Evolutionary conservation across 352 stramenopile species (phyloP).

Genomic region (Pythium biforme): DNA sequence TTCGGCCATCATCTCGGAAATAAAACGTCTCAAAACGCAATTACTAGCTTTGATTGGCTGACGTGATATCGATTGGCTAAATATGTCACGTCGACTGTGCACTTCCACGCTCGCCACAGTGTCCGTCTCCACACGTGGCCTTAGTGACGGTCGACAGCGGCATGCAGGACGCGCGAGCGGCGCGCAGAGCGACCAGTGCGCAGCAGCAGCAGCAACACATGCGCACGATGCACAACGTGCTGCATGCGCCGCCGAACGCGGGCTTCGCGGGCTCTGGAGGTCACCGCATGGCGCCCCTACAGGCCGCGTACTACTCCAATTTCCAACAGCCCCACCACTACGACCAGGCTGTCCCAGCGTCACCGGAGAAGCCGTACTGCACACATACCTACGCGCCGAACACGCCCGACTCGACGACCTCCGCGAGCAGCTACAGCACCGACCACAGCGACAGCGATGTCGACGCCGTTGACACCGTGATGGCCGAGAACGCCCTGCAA

Average conservation of each 20-base stretch:
- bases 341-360: background rate
- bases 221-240: background rate
- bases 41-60: too few species aligned
- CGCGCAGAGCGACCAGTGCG: too few species aligned
- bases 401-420: slow-evolving; percentile 9
- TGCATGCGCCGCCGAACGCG: background rate
- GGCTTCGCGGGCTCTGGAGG: background rate
- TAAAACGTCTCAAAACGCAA: too few species aligned
- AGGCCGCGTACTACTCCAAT: background rate
- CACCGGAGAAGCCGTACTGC: background rate
- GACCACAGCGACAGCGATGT: slow-evolving; percentile 4
- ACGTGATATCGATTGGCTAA: too few species aligned
- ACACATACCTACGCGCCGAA: background rate
- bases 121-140: background rate
- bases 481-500: background rate
- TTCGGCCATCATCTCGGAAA: too few species aligned
- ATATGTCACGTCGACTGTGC: too few species aligned
- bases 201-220: background rate
- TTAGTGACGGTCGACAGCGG: background rate
- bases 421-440: slow-evolving; percentile 4
- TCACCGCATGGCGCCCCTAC: background rate
- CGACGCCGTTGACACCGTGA: background rate
- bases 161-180: background rate
- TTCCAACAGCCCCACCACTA: background rate
- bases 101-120: too few species aligned